Base-by-base conservation (phyloP, 345 rosid species). In the Aegle marmelos region DNA sequence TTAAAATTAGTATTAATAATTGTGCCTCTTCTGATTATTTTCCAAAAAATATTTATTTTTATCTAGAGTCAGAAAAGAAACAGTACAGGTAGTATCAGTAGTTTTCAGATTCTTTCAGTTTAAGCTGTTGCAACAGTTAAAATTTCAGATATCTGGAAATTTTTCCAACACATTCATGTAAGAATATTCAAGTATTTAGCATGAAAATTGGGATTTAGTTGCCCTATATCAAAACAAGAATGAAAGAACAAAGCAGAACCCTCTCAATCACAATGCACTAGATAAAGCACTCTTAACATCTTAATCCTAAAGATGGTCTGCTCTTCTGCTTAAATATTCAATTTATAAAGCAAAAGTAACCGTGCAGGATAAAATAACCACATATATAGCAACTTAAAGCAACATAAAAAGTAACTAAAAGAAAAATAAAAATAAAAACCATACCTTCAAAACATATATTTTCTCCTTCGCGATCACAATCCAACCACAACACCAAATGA, bases 381-480 rank as follows among this genome's bases (percentile, higher is more conserved):
- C 45, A 21, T 9, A 11, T n/a, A 53, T 33, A 21, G 63, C 17
- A 56, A 71, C 28, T 34, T 36, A 57, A 53, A 53, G 22, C 57
- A 4, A 53, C 6, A 2, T 53, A 50, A 16, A 53, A 53, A 16
- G 22, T 53, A 53, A 17, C 17, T 53, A 53, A 5, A 53, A 53
- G 57, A 59, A n/a, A 19, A 60, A 59, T 59, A 57, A 62, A 80
- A 79, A 56, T 13, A 75, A 37, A 60, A 63, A 66, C 17, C 27
- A 78, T 85, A 88, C 99, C 99, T 91, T 95, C 99, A 85, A 93
- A 93, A 75, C 98, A 93, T 86, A 95, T 95, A 87, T 95, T 95
- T 83, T 95, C 99, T 76, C 99, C 99, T 88, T 93, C 99, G 36
- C 99, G 97, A 63, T 95, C 99, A 57, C 99, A 95, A 82, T 95